Conservation (phyloP, 495 filamentous ascomycete genomes). For the Cladorrhinum samala region DNA sequence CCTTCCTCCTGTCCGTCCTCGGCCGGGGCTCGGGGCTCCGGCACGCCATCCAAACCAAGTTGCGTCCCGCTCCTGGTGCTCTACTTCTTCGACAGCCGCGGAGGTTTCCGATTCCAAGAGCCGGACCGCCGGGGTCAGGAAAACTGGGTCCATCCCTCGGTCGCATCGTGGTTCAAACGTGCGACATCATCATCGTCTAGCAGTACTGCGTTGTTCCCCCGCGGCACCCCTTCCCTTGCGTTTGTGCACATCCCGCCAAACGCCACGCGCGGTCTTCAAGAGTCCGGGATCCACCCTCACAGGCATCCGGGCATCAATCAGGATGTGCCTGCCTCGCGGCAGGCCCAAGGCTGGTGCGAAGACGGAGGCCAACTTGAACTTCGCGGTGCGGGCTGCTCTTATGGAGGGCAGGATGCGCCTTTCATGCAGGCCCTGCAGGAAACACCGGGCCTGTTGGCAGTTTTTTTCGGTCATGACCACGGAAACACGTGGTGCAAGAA, state of each 20-base stretch:
- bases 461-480: constrained; percentile 69
- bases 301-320: constrained; percentile 61
- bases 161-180: constrained; percentile 55
- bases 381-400: constrained; percentile 29
- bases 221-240: constrained; percentile 54
- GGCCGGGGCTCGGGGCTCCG: constrained; percentile 31
- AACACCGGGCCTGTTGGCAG: constrained; percentile 52
- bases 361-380: constrained; percentile 43
- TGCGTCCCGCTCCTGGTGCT: constrained; percentile 45
- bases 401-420: constrained; percentile 51
- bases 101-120: constrained; percentile 51
- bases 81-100: constrained; percentile 72
- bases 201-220: constrained; percentile 23
- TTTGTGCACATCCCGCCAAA: constrained; percentile 69
- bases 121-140: constrained; percentile 29
- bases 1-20: not conserved
- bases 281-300: constrained; percentile 32
- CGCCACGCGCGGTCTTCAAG: constrained; percentile 50
- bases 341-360: constrained; percentile 45
- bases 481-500: constrained; percentile 58
- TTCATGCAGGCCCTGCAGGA: constrained; percentile 60
- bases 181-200: constrained; percentile 38
- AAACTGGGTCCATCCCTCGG: constrained; percentile 43
- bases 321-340: constrained; percentile 47
- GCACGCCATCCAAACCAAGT: no score